A percentile compares a stretch with the other conserved stretches of the same genome.
Evolutionary conservation across 139 green algal genomes (phyloP).

Genomic region (Trebouxia sp.): DNA sequence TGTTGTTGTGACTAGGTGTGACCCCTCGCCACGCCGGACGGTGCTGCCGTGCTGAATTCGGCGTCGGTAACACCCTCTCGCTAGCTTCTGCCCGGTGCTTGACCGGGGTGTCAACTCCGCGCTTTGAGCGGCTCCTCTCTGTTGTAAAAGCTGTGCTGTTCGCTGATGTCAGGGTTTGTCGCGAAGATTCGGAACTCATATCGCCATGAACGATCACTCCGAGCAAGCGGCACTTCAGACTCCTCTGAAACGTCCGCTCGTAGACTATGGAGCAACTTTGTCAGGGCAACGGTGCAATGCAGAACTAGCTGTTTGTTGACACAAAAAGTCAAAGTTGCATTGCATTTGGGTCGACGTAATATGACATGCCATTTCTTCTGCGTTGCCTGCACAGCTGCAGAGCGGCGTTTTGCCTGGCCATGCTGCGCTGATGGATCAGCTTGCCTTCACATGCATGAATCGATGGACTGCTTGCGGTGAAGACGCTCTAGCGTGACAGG

Average conservation of each 20-base stretch:
- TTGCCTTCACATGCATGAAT: too few relatives aligned
- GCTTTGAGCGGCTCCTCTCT: not conserved
- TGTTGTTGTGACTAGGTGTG: conserved; percentile 8
- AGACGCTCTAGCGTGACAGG: too few relatives aligned
- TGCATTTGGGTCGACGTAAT: not conserved
- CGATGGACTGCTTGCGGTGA: too few relatives aligned
- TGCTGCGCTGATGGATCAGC: too few relatives aligned
- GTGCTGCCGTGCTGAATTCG: not conserved
- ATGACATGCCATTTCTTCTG: not conserved
- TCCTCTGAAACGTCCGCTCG: too few relatives aligned
- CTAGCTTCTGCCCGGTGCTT: not conserved
- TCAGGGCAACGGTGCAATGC: too few relatives aligned
- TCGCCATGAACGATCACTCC: not conserved
- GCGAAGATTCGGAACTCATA: not conserved
- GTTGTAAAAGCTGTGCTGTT: not conserved
- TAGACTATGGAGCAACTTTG: too few relatives aligned
- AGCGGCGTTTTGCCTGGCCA: too few relatives aligned
- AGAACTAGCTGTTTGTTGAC: not conserved
- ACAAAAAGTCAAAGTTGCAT: conserved; percentile 7
- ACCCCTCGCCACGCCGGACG: not conserved
- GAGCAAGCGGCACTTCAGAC: too few relatives aligned
- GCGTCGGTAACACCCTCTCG: not conserved
- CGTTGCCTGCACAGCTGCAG: too few relatives aligned
- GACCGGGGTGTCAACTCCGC: not conserved
- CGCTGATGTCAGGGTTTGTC: conserved; percentile 18